Evolutionary conservation across 2,329 filamentous ascomycete genomes (phyloP), one percentile per base, ranked within the genome.

Genomic region (Penicillium sp.): DNA sequence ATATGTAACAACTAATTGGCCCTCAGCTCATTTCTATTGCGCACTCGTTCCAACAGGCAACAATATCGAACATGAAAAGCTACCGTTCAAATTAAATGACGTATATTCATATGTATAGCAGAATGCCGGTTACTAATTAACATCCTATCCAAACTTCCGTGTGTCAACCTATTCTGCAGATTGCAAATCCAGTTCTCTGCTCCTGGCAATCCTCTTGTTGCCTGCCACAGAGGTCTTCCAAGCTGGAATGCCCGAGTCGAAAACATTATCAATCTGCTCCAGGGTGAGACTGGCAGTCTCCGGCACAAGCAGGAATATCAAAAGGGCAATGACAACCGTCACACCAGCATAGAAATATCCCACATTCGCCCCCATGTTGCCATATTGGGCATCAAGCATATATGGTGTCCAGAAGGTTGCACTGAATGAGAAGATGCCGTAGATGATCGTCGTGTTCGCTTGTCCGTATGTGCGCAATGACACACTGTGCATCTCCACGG

Each of bases 211-310:
- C 8, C 42, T 47, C 31, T 58, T 62, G 41, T 69, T 69, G 2
- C 49, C 33, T 1, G 55, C 18, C 11, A 56, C 53, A 4, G 66
- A 68, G 1, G 67, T 69, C 47, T 59, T 57, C 66, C 67, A 69
- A 2, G 66, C 61, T 18, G 53, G 55, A 15, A 57, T 52, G 1
- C 59, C 59, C 0, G 60, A 65, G 14, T 60, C 57, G 15, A 61
- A 68, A 3, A 61, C n/a, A 26, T 65, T 64, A 45, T 69, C 65
- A 42, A 69, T 67, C 55, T 69, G 65, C 56, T 69, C 67, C 29
- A 69, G 51, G 0, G 66, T 65, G 26, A 69, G 52, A 20, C 53
- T 50, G 9, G 64, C 64, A 33, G 64, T 69, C 49, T 69, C 67
- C 1, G 66, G 67, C 4, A 69, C 63, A 11, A 68, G 46, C 3